Percentiles rank a stretch among this genome's conserved stretches.
Evolutionary conservation across 139 green algal species (phyloP).

Genomic region (Closterium sp.): DNA sequence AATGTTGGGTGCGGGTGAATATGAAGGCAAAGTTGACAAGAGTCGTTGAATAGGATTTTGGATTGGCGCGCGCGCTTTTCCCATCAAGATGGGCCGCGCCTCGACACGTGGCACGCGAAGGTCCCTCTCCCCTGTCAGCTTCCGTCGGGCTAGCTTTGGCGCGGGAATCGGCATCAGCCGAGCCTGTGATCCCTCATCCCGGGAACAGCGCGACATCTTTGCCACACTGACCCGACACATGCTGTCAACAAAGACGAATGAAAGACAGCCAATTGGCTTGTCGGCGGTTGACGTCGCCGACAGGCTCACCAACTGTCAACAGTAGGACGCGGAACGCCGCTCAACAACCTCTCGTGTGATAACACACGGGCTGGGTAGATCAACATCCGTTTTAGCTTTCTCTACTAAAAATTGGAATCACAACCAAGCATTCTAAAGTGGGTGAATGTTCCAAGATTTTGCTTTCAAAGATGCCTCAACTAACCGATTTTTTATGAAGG

Average conservation of each 20-base stretch:
- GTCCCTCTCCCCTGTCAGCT: neutral
- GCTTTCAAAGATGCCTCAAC: too few species aligned
- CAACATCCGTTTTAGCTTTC: too few species aligned
- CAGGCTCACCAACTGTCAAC: neutral
- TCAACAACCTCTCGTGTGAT: too few species aligned
- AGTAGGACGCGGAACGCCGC: neutral
- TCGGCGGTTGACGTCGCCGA: neutral
- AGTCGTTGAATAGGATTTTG: neutral
- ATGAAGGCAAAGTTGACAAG: neutral
- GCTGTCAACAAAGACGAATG: neutral
- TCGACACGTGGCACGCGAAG: neutral
- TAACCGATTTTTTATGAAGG: too few species aligned
- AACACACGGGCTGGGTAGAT: too few species aligned
- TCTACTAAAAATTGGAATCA: too few species aligned
- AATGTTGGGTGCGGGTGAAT: neutral
- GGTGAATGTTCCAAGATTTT: too few species aligned
- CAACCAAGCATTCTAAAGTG: too few species aligned
- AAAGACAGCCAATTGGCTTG: neutral
- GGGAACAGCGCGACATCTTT: neutral
- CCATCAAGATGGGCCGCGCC: neutral
- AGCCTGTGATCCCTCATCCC: neutral
- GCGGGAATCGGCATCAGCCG: neutral
- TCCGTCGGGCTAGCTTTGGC: neutral
- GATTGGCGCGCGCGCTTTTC: neutral
- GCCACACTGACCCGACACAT: neutral